Base-by-base conservation (phyloP, 2,329 filamentous ascomycete genomes). In the Zopfia rhizophila region DNA sequence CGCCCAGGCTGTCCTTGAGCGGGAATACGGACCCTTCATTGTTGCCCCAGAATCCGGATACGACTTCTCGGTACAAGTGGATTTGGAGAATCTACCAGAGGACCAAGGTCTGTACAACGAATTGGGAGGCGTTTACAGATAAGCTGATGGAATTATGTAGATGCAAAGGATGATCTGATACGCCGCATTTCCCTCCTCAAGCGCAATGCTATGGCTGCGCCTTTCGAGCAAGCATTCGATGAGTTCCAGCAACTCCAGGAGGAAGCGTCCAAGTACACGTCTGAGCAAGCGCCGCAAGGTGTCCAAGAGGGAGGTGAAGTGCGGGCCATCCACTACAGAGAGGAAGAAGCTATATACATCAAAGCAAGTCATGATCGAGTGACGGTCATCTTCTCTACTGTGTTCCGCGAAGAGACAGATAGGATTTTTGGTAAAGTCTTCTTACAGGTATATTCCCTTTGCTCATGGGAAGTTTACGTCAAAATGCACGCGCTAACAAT, bases 301-400 rank as follows among this genome's bases (percentile, higher is more conserved):
- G 81, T 97, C 21, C 80, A 81, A 57, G 94, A 97, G 75, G 93
- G 94, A 38, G 92, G 93, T 45, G 86, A 94, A 60, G 88, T 97
- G 48, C 96, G 95, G 83, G 87, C 93, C 3, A 96, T 99, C 63
- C 93, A 97, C 74, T 99, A 99, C 78, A 89, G 94, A 45, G 95
- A 99, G 67, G 92, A 97, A 78, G 94, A 99, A 74, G 92, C 94
- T 39, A 97, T 99, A 68, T 99, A 96, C 74, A 88, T 99, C 78
- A 97, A 99, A 78, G 93, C 94, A 52, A 95, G 90, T 72, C 89
- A 95, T 77, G 94, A 99, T 72, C 87, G 94, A 65, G 94, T 99
- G 39, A 99, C 95, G 1, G 92, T 99, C 65, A 99, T 99, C 68
- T 99, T 99, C 82, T 96, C 91, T 76, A 99, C 94, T 29, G 85